Percentiles rank a stretch among this genome's conserved stretches.
Evolutionary conservation across 345 rosid species (phyloP).

Genomic region (Microthlaspi erraticum): DNA sequence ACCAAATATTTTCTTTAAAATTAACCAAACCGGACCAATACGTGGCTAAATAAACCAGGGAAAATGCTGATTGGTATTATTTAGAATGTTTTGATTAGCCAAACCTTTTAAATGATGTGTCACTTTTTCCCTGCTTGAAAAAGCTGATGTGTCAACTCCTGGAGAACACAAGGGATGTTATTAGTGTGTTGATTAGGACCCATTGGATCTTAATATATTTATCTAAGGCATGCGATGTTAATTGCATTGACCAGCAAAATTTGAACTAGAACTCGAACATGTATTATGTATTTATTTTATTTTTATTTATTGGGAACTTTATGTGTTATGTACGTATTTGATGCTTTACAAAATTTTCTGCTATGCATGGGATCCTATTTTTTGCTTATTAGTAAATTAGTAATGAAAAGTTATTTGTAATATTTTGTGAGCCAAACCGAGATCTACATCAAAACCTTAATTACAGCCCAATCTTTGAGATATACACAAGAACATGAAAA

Average conservation of each 20-base stretch:
- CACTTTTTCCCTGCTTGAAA: too few species aligned
- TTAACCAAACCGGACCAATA: too few species aligned
- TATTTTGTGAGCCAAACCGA: slow-evolving; percentile 10
- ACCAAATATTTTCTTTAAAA: too few species aligned
- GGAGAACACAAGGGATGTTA: too few species aligned
- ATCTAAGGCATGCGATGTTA: background rate
- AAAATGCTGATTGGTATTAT: too few species aligned
- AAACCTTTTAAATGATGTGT: too few species aligned
- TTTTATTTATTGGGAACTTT: too few species aligned
- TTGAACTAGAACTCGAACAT: background rate
- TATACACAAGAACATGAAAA: slow-evolving; percentile 1
- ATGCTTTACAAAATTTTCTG: background rate
- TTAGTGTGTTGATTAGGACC: too few species aligned
- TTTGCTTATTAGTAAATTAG: background rate
- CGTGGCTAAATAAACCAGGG: too few species aligned
- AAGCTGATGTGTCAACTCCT: too few species aligned
- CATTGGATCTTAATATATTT: background rate
- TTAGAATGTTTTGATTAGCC: too few species aligned
- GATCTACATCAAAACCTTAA: slow-evolving; percentile 6
- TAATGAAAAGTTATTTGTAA: background rate
- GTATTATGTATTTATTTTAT: background rate
- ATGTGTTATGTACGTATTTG: background rate
- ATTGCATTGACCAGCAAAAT: background rate
- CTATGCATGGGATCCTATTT: background rate
- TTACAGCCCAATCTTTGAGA: background rate